Percentiles rank a stretch among this genome's conserved stretches.
Evolutionary conservation across 768 basidiomycete genomes (phyloP).

Genomic region (Lactifluus volemus): DNA sequence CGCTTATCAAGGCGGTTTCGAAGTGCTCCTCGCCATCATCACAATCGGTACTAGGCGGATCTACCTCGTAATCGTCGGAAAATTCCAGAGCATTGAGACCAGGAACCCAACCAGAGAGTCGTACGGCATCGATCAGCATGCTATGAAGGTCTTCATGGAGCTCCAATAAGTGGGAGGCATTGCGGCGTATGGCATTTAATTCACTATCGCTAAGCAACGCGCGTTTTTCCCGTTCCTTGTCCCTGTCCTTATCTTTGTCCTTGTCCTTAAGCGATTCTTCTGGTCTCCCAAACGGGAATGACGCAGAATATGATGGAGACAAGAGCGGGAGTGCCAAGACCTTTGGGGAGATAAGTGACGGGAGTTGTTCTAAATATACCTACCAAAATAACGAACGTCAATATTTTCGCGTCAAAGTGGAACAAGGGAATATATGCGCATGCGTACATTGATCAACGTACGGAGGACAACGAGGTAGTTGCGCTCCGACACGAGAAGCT

Average conservation of each 20-base stretch:
- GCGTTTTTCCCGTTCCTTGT: slow-evolving; percentile 30
- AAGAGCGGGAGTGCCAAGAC: slow-evolving; percentile 19
- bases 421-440: background rate
- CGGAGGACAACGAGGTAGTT: slow-evolving; percentile 75
- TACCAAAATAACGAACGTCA: slow-evolving; percentile 24
- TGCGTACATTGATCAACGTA: slow-evolving; percentile 62
- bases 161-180: slow-evolving; percentile 56
- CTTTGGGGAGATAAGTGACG: slow-evolving; percentile 27
- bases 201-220: slow-evolving; percentile 51
- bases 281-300: slow-evolving; percentile 6
- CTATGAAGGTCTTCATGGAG: slow-evolving; percentile 61
- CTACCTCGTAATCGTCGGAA: background rate
- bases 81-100: slow-evolving; percentile 2
- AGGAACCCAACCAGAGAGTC: slow-evolving; percentile 41
- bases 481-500: slow-evolving; percentile 78
- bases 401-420: background rate
- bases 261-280: slow-evolving; percentile 5
- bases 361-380: slow-evolving; percentile 36
- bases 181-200: slow-evolving; percentile 51
- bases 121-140: slow-evolving; percentile 42
- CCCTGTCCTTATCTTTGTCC: slow-evolving; percentile 1
- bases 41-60: background rate
- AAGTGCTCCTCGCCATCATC: slow-evolving; percentile 7
- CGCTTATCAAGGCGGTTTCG: slow-evolving; percentile 8
- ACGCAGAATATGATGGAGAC: slow-evolving; percentile 27